Evolutionary conservation across 768 basidiomycete species (phyloP), one percentile per base, ranked within the genome.

Genomic region (Lactarius vividus): DNA sequence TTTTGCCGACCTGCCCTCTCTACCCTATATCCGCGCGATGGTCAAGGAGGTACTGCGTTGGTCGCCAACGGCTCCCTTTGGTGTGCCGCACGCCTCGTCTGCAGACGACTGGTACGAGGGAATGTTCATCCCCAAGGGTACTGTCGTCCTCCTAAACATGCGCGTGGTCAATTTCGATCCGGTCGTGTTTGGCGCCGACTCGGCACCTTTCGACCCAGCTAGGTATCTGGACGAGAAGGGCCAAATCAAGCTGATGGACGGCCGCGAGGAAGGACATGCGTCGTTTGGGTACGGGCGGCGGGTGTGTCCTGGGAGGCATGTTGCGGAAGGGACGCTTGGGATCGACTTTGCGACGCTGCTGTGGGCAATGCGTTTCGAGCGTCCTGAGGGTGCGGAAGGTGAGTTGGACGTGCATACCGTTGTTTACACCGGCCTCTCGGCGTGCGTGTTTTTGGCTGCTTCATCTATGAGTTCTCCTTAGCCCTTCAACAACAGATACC

Each of bases 51-150:
- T 13, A 6, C 26, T 52, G 13, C 49, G 49, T 26, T 52, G 31
- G 61, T 55, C 55, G 11, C 57, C 39, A 40, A 39, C 61, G 33
- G 6, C 63, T 16, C 68, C 68, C 11, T 49, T 46, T 6, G 65
- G 65, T 18, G 15, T 46, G 3, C 23, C 23, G 6, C 49, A 26
- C 23, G 49, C 49, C 23, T 52, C 49, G 49, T 26, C 49, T 13
- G 49, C 13, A 1, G 49, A 52, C 15, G 49, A 52, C 49, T 52
- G 49, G 49, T 52, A 52, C 23, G 49, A 52, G 5, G 49, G 26
- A 13, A 28, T 52, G 49, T 52, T 52, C 49, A 52, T 52, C 26
- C 49, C 49, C 26, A 52, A 52, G 6, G 49, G 26, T 15, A 52
- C 49, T 11, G 28, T 46, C 15, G 9, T 31, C 26, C 18, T 61